Evolutionary conservation across 352 stramenopile species (phyloP), one percentile per base, ranked within the genome.

Genomic region (Pythium pyrilobum): DNA sequence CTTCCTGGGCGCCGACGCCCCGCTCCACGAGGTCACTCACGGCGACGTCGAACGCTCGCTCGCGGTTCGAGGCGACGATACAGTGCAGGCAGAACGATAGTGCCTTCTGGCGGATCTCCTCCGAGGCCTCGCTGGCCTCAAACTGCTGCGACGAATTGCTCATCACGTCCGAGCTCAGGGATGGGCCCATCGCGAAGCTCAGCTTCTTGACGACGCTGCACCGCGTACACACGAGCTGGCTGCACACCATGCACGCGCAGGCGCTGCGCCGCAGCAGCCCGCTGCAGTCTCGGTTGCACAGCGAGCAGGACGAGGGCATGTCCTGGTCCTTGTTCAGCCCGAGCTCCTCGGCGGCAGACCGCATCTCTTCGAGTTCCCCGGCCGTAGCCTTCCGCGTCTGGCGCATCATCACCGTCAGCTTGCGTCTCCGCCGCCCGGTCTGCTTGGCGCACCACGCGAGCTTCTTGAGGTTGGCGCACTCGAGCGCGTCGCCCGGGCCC

Each of bases 401-500:
- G 1, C 56, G 56, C 24, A 56, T 48, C 20, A 54, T 47, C 0
- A 25, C 47, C 0, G 53, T 63, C 20, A 38, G 23, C 24, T 52
- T 58, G 10, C 67, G 66, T 0, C 67, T 62, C 18, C 65, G 56
- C 4, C 69, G 67, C 3, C 64, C 60, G 18, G 67, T 61, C 34
- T 77, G 69, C 47, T 82, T 72, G 5, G 71, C 67, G 2, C 68
- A 67, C 56, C 66, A 74, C 16, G 75, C 69, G 23, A 86, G 69
- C 40, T 86, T 86, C 64, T 86, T 83, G 38, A 77, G 66, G 36
- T 81, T 70, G 9, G 72, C 75, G 49, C 69, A 79, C 57, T 79
- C 68, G 11, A 81, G 52, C 2, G 66, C 64, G 1, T 69, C 68
- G 44, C 67, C 62, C 0, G 65, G 68, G 24, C 66, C 61, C 33